Evolutionary conservation across 1,284 basidiomycete genomes (phyloP).

Genomic region (Porogramme epimiltina): DNA sequence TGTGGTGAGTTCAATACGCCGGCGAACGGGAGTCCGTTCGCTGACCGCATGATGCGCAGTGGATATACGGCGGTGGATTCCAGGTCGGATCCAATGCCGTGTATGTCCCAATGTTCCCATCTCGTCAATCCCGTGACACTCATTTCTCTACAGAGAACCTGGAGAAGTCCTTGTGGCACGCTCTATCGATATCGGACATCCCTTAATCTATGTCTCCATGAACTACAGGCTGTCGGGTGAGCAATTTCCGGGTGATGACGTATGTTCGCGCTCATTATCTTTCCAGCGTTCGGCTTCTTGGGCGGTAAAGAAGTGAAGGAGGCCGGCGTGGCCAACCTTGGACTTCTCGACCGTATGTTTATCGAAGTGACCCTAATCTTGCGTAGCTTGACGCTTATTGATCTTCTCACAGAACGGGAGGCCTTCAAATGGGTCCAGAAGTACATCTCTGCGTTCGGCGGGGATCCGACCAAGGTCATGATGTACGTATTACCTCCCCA

Average conservation of each 20-base stretch:
- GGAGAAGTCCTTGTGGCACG: constrained; percentile 28
- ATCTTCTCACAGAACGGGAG: constrained; percentile 6
- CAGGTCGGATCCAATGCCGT: constrained; percentile 2
- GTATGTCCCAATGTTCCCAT: background rate
- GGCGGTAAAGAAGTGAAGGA: constrained; percentile 49
- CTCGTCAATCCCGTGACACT: background rate
- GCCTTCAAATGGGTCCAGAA: constrained; percentile 58
- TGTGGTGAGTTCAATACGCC: constrained; percentile 30
- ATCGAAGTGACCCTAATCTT: background rate
- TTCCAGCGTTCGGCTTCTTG: constrained; percentile 46
- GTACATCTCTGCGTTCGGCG: constrained; percentile 42
- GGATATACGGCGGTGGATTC: constrained; percentile 25
- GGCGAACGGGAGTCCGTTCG: too few relatives aligned
- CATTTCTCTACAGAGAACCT: background rate
- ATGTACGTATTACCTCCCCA: constrained; percentile 15
- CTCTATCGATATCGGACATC: constrained; percentile 38
- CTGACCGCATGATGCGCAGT: constrained; percentile 7
- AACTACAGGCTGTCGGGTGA: constrained; percentile 30
- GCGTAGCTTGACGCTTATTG: too few relatives aligned
- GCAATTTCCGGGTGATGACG: background rate
- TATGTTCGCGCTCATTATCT: background rate
- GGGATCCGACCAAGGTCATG: constrained; percentile 36
- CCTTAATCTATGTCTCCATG: constrained; percentile 34
- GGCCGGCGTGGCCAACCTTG: constrained; percentile 54
- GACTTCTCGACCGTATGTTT: constrained; percentile 51